Evolutionary conservation across 108 stramenopile species (phyloP).

Genomic region (Nitzschia putrida): DNA sequence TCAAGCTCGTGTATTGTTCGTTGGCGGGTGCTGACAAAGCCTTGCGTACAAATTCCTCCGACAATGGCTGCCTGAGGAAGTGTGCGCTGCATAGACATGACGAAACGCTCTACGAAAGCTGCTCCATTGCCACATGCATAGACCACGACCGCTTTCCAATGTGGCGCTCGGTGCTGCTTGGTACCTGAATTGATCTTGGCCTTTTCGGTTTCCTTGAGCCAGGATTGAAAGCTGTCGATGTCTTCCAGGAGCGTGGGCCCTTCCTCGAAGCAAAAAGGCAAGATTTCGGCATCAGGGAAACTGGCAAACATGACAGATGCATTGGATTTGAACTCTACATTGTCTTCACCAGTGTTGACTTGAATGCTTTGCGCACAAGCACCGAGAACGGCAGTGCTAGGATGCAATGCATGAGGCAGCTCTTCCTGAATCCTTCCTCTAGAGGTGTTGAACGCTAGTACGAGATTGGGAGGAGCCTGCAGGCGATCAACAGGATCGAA

Average conservation of each 20-base stretch:
- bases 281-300: conserved; percentile 43
- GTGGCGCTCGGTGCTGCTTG: not conserved
- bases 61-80: conserved; percentile 50
- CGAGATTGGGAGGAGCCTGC: conserved; percentile 43
- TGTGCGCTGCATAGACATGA: conserved; percentile 22
- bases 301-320: conserved; percentile 32
- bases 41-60: conserved; percentile 49
- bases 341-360: conserved; percentile 26
- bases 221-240: conserved; percentile 1
- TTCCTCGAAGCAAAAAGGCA: conserved; percentile 38
- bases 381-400: conserved; percentile 28
- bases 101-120: conserved; percentile 25
- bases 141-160: conserved; percentile 54
- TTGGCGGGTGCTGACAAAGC: conserved; percentile 35
- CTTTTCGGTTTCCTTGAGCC: not conserved
- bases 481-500: conserved; percentile 16
- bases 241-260: conserved; percentile 1
- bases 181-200: not conserved
- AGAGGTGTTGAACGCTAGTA: conserved; percentile 33
- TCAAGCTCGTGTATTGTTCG: conserved; percentile 25
- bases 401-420: conserved; percentile 12
- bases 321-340: conserved; percentile 28
- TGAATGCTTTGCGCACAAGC: conserved; percentile 29
- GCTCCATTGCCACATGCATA: conserved; percentile 38
- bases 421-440: not conserved